Base-by-base conservation (phyloP, 2,329 filamentous ascomycete genomes). In the Pestalotiopsis sp. region DNA sequence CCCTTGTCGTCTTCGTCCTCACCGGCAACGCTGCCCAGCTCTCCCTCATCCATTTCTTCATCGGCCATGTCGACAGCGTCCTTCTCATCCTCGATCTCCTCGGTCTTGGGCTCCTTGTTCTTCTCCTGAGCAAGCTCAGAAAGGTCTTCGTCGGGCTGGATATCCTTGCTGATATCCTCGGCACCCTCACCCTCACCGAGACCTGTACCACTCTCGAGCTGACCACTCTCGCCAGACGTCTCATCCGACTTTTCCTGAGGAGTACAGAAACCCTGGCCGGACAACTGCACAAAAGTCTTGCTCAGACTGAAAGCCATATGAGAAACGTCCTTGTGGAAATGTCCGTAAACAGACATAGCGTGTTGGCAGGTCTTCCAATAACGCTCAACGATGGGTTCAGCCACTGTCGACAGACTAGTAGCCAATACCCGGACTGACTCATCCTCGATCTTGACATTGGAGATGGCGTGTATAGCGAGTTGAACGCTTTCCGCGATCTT, bases 141-240 rank as follows among this genome's bases (percentile, higher is more conserved):
- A 4, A 99, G 82, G 76, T 99, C 94, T 78, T 99, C 96, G 69
- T 99, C 95, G 17, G 95, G 91, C 70, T 93, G 89, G 60, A 99
- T 92, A 75, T 99, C 96, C 77, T 99, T 98, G 80, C 94, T 98
- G 71, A 99, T 98, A 78, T 99, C 95, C 77, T 99, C 94, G 4
- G 92, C 94, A 20, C 95, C 97, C 78, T 98, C 93, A 11, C 96
- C 97, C 59, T 98, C 96, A 22, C 96, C 97, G 26, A 99, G 89
- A 40, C 96, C 97, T 11, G 94, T 98, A 17, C 97, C 97, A 48
- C 89, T 90, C 79, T 99, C 95, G 38, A 98, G 84, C 73, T 97
- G 92, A 13, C 94, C 93, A 26, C 88, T 86, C 68, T 92, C 88
- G 22, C 88, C 89, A 64, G 89, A 85, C 67, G 91, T 88, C 62